Percentiles rank a stretch among this genome's conserved stretches.
Evolutionary conservation across 495 filamentous ascomycete species (phyloP).

Genomic region (Talaromyces wortmannii): DNA sequence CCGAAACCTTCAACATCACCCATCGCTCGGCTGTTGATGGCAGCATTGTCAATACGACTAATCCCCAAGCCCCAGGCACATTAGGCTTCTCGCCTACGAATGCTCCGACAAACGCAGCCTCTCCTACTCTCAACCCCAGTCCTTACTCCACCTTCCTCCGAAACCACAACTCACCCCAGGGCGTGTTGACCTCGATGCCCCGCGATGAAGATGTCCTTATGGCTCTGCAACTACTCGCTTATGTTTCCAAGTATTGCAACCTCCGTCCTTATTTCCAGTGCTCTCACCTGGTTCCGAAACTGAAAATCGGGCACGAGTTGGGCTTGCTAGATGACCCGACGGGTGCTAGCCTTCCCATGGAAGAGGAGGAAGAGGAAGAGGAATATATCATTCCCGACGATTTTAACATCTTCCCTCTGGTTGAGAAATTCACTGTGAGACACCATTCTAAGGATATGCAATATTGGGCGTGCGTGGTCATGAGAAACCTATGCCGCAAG

Average conservation of each 20-base stretch:
- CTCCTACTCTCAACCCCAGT: slow-evolving; percentile 62
- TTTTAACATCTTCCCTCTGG: slow-evolving; percentile 95
- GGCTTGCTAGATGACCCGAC: slow-evolving; percentile 66
- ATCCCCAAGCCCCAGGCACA: slow-evolving; percentile 49
- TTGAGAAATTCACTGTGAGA: slow-evolving; percentile 95
- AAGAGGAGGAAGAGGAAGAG: slow-evolving; percentile 61
- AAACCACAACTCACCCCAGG: slow-evolving; percentile 60
- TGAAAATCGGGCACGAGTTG: slow-evolving; percentile 83
- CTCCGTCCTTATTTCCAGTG: slow-evolving; percentile 90
- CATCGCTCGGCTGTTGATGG: slow-evolving; percentile 82
- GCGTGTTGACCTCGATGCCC: slow-evolving; percentile 80
- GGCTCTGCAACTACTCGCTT: slow-evolving; percentile 95
- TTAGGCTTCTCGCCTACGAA: slow-evolving; percentile 74
- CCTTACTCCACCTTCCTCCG: slow-evolving; percentile 69
- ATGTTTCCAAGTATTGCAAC: slow-evolving; percentile 98
- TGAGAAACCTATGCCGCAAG: slow-evolving; percentile 97
- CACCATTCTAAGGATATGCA: slow-evolving; percentile 96
- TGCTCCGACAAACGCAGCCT: slow-evolving; percentile 61
- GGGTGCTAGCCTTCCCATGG: slow-evolving; percentile 17
- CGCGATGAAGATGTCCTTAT: slow-evolving; percentile 96
- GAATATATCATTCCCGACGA: slow-evolving; percentile 91
- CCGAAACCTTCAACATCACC: slow-evolving; percentile 93
- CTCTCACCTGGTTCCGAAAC: slow-evolving; percentile 85
- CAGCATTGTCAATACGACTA: slow-evolving; percentile 67
- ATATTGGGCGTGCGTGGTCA: slow-evolving; percentile 98